Evolutionary conservation across 2,329 filamentous ascomycete genomes (phyloP).

Genomic region (Pseudocercospora macadamiae): DNA sequence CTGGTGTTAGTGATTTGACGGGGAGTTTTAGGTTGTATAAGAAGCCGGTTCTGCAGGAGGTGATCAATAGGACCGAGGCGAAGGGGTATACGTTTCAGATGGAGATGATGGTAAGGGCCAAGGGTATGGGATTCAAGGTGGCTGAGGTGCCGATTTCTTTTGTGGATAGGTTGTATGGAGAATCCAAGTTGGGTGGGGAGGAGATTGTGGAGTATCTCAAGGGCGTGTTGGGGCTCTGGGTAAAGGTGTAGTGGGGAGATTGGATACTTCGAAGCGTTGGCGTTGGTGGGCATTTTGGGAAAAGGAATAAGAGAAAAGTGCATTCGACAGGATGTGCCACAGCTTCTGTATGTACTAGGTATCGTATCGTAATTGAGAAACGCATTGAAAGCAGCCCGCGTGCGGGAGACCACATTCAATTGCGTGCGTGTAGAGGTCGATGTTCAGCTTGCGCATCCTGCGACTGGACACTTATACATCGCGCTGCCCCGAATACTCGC

Average conservation of each 20-base stretch:
- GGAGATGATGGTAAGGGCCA: slow-evolving; percentile 98
- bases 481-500: no score
- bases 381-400: no score
- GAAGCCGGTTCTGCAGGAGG: slow-evolving; percentile 83
- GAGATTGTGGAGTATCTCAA: slow-evolving; percentile 98
- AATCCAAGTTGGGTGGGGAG: slow-evolving; percentile 89
- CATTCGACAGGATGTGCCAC: slow-evolving; percentile 9
- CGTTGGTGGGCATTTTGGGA: neutral
- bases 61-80: slow-evolving; percentile 87
- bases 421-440: no score
- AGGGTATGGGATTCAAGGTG: slow-evolving; percentile 92
- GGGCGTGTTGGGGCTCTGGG: slow-evolving; percentile 53
- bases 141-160: slow-evolving; percentile 96
- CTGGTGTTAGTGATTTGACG: slow-evolving; percentile 93
- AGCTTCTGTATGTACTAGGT: slow-evolving; percentile 22
- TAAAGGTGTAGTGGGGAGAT: slow-evolving; percentile 46
- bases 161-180: slow-evolving; percentile 92
- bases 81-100: slow-evolving; percentile 99
- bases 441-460: no score
- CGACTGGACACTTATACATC: no score
- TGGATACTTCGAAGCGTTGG: slow-evolving; percentile 26
- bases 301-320: slow-evolving; percentile 1
- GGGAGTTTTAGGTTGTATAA: slow-evolving; percentile 96
- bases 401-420: no score
- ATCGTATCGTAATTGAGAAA: no score